A percentile compares a stretch with the other conserved stretches of the same genome.
Conservation (phyloP, 768 basidiomycete genomes). For the Kwoniella bestiolae region DNA sequence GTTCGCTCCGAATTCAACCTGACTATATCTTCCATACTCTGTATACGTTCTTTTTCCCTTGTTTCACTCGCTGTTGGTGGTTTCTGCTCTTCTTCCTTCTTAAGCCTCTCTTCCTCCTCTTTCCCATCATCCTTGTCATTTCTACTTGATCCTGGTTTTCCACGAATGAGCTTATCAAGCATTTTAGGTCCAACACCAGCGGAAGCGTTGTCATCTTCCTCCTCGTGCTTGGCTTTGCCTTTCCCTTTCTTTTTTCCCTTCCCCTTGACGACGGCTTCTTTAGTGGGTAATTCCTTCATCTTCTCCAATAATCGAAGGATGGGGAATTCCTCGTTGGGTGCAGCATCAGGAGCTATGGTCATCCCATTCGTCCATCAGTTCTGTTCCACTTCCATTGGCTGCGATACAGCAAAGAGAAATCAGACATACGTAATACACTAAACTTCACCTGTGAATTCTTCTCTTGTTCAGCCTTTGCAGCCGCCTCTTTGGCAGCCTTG, state of each 20-base stretch:
- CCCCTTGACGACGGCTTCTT: too few relatives aligned
- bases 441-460: constrained; percentile 4
- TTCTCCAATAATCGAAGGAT: constrained; percentile 34
- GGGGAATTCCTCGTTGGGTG: constrained; percentile 24
- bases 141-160: neutral
- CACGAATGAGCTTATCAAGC: neutral
- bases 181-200: neutral
- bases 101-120: neutral
- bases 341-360: constrained; percentile 18
- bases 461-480: neutral
- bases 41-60: neutral
- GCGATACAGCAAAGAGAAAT: neutral
- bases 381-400: too few relatives aligned
- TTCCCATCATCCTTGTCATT: neutral
- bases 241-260: neutral
- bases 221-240: constrained; percentile 1
- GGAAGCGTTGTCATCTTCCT: neutral
- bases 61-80: neutral
- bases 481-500: constrained; percentile 7
- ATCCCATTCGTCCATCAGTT: too few relatives aligned
- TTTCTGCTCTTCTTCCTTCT: neutral
- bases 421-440: constrained; percentile 13
- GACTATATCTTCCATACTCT: neutral
- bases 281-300: constrained; percentile 33
- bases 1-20: neutral